A percentile compares a stretch with the other conserved stretches of the same genome.
Evolutionary conservation across 441 rosid species (phyloP).

Genomic region (Eutrema salsugineum): DNA sequence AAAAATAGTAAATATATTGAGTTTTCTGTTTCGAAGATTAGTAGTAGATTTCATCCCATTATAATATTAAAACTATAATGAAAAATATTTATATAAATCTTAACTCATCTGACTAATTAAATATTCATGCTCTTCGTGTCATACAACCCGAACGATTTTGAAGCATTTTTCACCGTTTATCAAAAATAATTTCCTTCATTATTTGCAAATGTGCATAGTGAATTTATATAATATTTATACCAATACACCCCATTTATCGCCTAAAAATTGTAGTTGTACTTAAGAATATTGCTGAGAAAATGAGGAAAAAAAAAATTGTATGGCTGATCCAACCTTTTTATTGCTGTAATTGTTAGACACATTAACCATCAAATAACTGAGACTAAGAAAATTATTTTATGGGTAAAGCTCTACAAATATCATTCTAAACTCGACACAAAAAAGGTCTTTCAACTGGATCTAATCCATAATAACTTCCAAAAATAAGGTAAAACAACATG

Average conservation of each 20-base stretch:
- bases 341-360: not conserved
- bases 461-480: no score
- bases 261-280: no score
- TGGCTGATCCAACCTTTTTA: not conserved
- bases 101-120: not conserved
- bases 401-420: no score
- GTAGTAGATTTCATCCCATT: not conserved
- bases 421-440: no score
- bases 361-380: not conserved
- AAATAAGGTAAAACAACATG: no score
- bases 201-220: no score
- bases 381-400: no score
- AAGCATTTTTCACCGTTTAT: not conserved
- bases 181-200: not conserved
- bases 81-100: not conserved
- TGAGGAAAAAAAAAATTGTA: not conserved
- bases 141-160: not conserved
- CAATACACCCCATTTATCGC: not conserved
- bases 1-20: no score
- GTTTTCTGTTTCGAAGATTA: not conserved
- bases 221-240: not conserved
- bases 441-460: no score
- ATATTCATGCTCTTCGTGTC: not conserved
- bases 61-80: not conserved
- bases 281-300: no score